Evolutionary conservation across 2,329 filamentous ascomycete species (phyloP), one percentile per base, ranked within the genome.

Genomic region (Cladophialophora carrionii): DNA sequence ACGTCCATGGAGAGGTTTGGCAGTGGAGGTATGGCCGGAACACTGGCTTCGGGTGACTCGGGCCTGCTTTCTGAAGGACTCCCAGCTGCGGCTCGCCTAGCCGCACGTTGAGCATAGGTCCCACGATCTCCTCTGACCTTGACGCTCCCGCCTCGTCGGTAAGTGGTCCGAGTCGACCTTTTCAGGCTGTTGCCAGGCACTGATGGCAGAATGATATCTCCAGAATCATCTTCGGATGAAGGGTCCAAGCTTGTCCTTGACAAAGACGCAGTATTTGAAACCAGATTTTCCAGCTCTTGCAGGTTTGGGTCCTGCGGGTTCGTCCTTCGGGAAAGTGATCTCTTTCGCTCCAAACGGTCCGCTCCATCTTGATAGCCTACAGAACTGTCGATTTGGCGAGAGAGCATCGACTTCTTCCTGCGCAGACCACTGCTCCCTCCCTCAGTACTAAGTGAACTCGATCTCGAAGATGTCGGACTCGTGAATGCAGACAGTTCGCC

Each of bases 321-420:
- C 10, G 81, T 77, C 46, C 81, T 81, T 24, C 79, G 78, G 59
- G 82, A 81, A 72, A 84, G 75, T 31, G 91, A 95, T 66, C 86
- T 85, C 74, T 92, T 89, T 70, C 90, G 84, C 72, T 90, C 89
- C 64, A 96, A 78, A 67, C 87, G 84, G 65, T 96, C 93, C 17
- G 92, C 90, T 22, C 92, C 93, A 79, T 97, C 92, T 67, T 89
- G 83, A 75, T 95, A 96, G 46, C 87, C 88, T 8, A 84, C 83
- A 4, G 87, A 86, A 69, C 86, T 90, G 71, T 96, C 90, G 65
- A 99, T 90, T 76, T 98, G 93, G 64, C 90, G 86, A 5, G 94
- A 98, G 4, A 99, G 83, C 91, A 96, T 97, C 0, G 94, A 98
- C 78, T 95, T 96, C 78, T 96, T 96, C 72, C 95, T 86, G 71